These are phyloP conservation scores for Phytophthora citricola DNA, from an alignment of 352 stramenopile genomes.

Conservation along the genomic window DNA sequence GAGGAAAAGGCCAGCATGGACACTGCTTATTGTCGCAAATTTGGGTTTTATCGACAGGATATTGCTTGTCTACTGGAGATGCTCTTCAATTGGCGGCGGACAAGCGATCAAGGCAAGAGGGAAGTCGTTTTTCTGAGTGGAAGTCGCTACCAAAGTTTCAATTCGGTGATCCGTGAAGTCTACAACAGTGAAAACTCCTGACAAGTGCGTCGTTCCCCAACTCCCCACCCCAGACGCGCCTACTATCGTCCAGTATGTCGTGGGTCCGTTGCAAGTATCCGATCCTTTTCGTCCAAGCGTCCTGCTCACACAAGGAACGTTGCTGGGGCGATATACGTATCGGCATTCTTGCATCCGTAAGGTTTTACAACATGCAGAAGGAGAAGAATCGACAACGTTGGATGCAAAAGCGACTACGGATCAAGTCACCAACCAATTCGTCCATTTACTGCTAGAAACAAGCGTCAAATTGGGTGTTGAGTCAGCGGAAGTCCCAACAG, in stretches of 20 bases:
- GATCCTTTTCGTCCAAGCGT: background rate
- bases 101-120: conserved; percentile 6
- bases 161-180: conserved; percentile 48
- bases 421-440: conserved; percentile 19
- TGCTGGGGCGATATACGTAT: conserved; percentile 44
- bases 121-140: conserved; percentile 50
- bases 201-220: background rate
- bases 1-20: conserved; percentile 53
- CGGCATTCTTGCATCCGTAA: conserved; percentile 33
- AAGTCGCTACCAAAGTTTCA: conserved; percentile 39
- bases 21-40: conserved; percentile 32
- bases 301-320: conserved; percentile 34
- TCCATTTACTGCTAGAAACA: conserved; percentile 21
- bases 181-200: conserved; percentile 1
- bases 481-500: background rate
- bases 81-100: conserved; percentile 51
- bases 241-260: conserved; percentile 27
- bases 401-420: background rate
- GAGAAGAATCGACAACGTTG: background rate
- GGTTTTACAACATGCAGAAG: background rate
- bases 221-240: background rate
- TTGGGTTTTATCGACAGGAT: conserved; percentile 57
- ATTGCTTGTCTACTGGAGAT: conserved; percentile 41
- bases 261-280: conserved; percentile 35
- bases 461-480: background rate